phyloP scores from a whole-genome alignment of 2,329 filamentous ascomycete species.

The Epichloe hybrida region DNA sequence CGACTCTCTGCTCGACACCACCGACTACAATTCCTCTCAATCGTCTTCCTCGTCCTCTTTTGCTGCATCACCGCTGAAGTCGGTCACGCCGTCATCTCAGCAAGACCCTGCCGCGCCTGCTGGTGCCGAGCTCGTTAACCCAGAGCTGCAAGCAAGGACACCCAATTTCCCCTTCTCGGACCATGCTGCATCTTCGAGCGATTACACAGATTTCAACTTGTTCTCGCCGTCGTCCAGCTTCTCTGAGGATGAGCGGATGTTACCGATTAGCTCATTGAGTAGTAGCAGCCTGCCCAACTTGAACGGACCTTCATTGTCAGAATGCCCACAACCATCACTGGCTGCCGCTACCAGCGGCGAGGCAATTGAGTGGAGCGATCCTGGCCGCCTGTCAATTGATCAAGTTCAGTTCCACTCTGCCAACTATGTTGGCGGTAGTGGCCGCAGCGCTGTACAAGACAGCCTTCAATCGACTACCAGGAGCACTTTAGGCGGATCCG shows the following conservation, averaged over 20 bases:
- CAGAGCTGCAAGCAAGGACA: constrained; percentile 2
- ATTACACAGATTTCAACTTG: constrained; percentile 43
- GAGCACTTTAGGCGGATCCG: background rate
- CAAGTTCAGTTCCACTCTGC: background rate
- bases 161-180: constrained; percentile 27
- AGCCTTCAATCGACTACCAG: background rate
- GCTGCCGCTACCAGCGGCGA: background rate
- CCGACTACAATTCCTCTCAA: constrained; percentile 28
- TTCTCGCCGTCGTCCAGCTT: constrained; percentile 37
- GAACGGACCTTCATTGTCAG: constrained; percentile 2
- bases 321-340: constrained; percentile 1
- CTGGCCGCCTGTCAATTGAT: background rate
- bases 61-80: constrained; percentile 14
- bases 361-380: background rate
- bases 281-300: constrained; percentile 3
- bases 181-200: constrained; percentile 9
- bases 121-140: constrained; percentile 4
- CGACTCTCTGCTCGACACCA: constrained; percentile 32
- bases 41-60: constrained; percentile 14
- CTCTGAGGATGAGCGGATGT: constrained; percentile 34
- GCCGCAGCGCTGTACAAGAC: background rate
- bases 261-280: constrained; percentile 13
- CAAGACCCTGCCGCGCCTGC: constrained; percentile 8
- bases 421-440: background rate
- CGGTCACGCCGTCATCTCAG: constrained; percentile 13